Evolutionary conservation across 2,329 filamentous ascomycete genomes (phyloP), one percentile per base, ranked within the genome.

Genomic region (Aspergillus candidus): DNA sequence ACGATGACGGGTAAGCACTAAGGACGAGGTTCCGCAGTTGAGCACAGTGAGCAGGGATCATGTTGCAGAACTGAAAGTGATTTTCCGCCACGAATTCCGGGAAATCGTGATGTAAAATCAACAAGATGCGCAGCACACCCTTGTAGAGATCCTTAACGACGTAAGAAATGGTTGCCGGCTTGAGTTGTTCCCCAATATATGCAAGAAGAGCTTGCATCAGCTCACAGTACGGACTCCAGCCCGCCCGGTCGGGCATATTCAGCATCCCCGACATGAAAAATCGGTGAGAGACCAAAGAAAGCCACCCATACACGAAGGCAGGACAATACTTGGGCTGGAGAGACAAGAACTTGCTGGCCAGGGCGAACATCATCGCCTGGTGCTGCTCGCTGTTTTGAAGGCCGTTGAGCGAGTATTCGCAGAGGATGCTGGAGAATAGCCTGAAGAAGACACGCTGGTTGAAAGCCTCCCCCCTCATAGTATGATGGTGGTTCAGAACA

Each of bases 361-460:
- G 78, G 33, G 77, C 81, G 40, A 88, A 68, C 53, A 88, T 76
- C 56, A 94, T 80, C 27, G 84, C 79, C 50, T 80, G 78, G 54
- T 88, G 83, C 14, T 77, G 67, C 43, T 82, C 74, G 36, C 74
- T 63, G 30, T 83, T 61, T 44, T 83, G 75, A 48, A 82, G 75
- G 11, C 76, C 76, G 38, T 79, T 71, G 37, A 72, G 61, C 22
- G 79, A 74, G 44, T 91, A 77, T 55, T 93, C 84, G 63, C 86
- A 87, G 4, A 98, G 75, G 38, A 96, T 76, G 57, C 85, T 78
- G 0, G 88, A 91, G 61, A 96, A 85, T 34, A 98, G 76, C 36
- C 91, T 83, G 77, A 90, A 93, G 73, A 96, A 97, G 27, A 94
- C 83, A 49, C 88, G 83, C 60, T 91, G 86, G 57, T 88, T 91